Evolutionary conservation across 2,329 filamentous ascomycete species (phyloP).

Genomic region (Neoscytalidium dimidiatum): DNA sequence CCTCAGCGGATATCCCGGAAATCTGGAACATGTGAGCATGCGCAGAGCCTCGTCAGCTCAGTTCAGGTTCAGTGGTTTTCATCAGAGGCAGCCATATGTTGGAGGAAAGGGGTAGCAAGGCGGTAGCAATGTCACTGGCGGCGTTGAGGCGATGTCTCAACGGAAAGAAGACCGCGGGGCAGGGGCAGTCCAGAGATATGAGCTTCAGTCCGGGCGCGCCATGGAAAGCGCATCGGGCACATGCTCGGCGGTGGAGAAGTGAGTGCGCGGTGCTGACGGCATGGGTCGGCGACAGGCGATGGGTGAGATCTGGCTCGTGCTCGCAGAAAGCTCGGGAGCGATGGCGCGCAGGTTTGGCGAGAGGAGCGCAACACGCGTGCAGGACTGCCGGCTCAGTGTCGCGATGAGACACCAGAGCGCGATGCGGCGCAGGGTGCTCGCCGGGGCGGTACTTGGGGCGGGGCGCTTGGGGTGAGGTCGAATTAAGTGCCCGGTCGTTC

Average conservation of each 20-base stretch:
- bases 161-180: background rate
- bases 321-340: background rate
- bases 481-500: slow-evolving; percentile 19
- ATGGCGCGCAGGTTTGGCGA: background rate
- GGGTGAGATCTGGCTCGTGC: background rate
- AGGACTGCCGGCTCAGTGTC: background rate
- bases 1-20: background rate
- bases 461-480: slow-evolving; percentile 15
- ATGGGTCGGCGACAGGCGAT: background rate
- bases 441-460: background rate
- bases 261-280: background rate
- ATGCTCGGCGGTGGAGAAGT: background rate
- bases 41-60: background rate
- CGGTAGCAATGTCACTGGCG: background rate
- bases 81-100: background rate
- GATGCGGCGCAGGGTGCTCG: background rate
- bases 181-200: background rate
- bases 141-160: background rate
- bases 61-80: no score
- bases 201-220: background rate
- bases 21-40: background rate
- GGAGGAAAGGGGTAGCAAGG: background rate
- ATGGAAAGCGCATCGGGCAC: background rate
- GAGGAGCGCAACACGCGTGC: background rate
- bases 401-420: background rate